Base-by-base conservation (phyloP, 208 protist genomes). In the Leptomonas pyrrhocoris region DNA sequence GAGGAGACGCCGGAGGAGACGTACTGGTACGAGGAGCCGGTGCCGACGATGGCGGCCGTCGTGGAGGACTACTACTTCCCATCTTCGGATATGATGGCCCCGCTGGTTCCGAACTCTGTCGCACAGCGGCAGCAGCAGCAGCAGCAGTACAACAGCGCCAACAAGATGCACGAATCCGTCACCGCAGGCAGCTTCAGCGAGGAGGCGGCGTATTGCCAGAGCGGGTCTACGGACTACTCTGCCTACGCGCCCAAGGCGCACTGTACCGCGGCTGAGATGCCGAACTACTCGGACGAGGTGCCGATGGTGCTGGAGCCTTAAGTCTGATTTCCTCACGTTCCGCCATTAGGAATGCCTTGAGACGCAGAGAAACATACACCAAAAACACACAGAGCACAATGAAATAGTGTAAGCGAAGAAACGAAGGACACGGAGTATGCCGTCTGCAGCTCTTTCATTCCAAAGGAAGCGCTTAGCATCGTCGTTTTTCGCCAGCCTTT, bases 51-150 rank as follows among this genome's bases (percentile, higher is more conserved):
- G 36, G 27, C 46, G 34, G 51, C 50, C 21, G 54, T 67, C 21
- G 45, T 63, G 54, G 42, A 77, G 36, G 58, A 74, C 43, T 76
- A 78, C 72, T 82, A 78, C 71, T 82, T 82, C 77, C 77, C 77
- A 9, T 71, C 68, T 38, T 67, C 64, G 5, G 77, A 79, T 25
- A 79, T 79, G 73, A 57, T 72, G 54, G 54, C 60, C 25, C 71
- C 71, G 36, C 71, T 76, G 19, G 71, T 69, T 45, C 71, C 71
- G 18, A 76, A 60, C 71, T 55, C 27, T 1, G 54, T 65, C 34
- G 68, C 62, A 27, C 71, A 68, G 62, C 51, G 45, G 27, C 61
- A 55, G 42, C 57, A 59, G 42, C 30, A 54, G 30, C 56, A 68
- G 49, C 34, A 46, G 18, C 25, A 55, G n/a, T 61, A 49, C 51